phyloP scores from a whole-genome alignment of 2,329 filamentous ascomycete genomes.

The Botrytis deweyae region DNA sequence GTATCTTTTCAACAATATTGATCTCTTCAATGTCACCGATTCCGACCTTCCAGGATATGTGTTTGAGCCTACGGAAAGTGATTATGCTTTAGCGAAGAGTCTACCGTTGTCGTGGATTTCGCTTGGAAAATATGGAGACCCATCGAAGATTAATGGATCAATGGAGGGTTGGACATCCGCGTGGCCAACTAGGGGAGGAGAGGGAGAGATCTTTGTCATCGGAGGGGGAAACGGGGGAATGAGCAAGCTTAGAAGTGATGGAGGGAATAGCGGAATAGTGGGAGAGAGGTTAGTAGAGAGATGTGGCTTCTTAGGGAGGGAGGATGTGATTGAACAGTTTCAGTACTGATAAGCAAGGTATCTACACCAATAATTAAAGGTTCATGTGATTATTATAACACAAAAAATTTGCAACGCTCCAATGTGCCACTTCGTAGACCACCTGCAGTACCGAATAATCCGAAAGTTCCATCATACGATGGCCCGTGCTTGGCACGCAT shows the following conservation, averaged over 20 bases:
- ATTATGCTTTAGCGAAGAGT: slow-evolving; percentile 44
- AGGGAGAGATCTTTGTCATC: slow-evolving; percentile 44
- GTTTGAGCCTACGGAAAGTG: slow-evolving; percentile 42
- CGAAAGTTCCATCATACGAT: background rate
- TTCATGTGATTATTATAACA: background rate
- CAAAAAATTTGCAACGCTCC: background rate
- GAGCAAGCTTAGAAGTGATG: slow-evolving; percentile 39
- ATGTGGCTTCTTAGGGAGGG: slow-evolving; percentile 45
- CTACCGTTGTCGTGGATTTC: slow-evolving; percentile 50
- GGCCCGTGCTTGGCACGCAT: background rate
- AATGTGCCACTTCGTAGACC: background rate
- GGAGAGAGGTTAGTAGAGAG: slow-evolving; percentile 48
- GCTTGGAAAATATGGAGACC: slow-evolving; percentile 45
- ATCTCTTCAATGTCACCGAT: slow-evolving; percentile 45
- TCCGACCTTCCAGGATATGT: slow-evolving; percentile 24
- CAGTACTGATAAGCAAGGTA: slow-evolving; percentile 22
- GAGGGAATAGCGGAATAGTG: slow-evolving; percentile 37
- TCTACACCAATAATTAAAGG: background rate
- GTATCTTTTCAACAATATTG: slow-evolving; percentile 51
- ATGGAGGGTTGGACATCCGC: slow-evolving; percentile 45
- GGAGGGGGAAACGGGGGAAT: slow-evolving; percentile 44
- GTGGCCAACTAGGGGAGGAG: slow-evolving; percentile 33
- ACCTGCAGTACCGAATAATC: no score
- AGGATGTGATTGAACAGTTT: slow-evolving; percentile 42
- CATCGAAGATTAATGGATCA: slow-evolving; percentile 39